Conservation (phyloP, 495 filamentous ascomycete genomes). For the Talaromyces adpressus region DNA sequence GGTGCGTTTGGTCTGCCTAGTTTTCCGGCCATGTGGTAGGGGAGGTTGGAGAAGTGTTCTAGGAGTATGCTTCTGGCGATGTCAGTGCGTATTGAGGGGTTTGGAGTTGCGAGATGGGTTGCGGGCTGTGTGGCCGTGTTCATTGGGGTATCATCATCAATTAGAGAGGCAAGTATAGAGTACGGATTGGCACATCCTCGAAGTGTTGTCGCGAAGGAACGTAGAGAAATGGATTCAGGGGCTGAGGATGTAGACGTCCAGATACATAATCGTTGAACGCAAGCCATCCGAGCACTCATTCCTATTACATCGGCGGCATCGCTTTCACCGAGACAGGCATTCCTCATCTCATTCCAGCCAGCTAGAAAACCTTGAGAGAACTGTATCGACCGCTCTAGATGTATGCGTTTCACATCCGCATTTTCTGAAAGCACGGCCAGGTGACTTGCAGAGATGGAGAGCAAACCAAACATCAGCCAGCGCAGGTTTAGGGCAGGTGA, state of each 20-base stretch:
- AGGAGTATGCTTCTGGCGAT: slow-evolving; percentile 6
- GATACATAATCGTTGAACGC: slow-evolving; percentile 12
- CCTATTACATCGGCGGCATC: slow-evolving; percentile 3
- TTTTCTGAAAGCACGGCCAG: slow-evolving; percentile 14
- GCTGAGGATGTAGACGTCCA: slow-evolving; percentile 10
- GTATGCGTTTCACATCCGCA: not conserved
- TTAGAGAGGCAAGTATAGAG: not conserved
- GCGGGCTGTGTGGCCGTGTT: not conserved
- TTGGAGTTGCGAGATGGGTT: not conserved
- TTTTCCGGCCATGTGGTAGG: slow-evolving; percentile 16
- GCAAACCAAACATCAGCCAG: slow-evolving; percentile 22
- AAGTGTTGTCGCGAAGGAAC: not conserved
- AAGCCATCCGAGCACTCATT: slow-evolving; percentile 11
- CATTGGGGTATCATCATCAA: not conserved
- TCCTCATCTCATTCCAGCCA: not conserved
- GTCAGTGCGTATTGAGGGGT: slow-evolving; percentile 1
- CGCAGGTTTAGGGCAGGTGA: slow-evolving; percentile 18
- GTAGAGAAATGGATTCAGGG: slow-evolving; percentile 2
- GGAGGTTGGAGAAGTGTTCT: slow-evolving; percentile 15
- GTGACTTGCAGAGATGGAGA: slow-evolving; percentile 24
- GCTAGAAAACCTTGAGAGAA: slow-evolving; percentile 2
- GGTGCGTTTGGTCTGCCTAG: slow-evolving; percentile 15
- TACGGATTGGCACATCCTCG: slow-evolving; percentile 3
- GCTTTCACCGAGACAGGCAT: slow-evolving; percentile 1
- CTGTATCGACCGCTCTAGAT: not conserved